Base-by-base conservation (phyloP, 305 asterid species). In the Fraxinus nigra region DNA sequence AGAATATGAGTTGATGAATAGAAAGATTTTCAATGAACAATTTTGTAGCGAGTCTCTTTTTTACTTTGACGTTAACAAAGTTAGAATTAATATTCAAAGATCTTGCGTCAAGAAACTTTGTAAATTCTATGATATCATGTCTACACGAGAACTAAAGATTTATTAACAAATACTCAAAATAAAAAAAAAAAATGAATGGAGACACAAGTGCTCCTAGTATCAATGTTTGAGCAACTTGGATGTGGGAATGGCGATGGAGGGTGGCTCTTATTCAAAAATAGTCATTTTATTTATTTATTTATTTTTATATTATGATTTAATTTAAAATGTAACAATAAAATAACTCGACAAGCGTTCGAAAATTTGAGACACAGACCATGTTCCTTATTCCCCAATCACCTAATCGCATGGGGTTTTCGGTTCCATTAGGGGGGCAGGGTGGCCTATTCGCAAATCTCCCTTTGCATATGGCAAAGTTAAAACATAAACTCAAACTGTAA, bases 11-110 rank as follows among this genome's bases (percentile, higher is more conserved):
- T 51, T 51, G 61, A 16, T 16, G 61, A 51, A 51, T 13, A 46
- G n/a, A 51, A 51, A 51, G 8, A 0, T 4, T 16, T 51, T 51
- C n/a, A 51, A 51, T 7, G 22, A 51, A 1, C 20, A 16, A n/a
- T 51, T 16, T 5, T 51, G 8, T 51, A 4, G 61, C 6, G 22
- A 16, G 7, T 48, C 7, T 51, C 0, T 16, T 16, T 51, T 51
- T 51, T 51, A 16, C 7, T n/a, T 38, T 38, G 48, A 38, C 48
- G 1, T 10, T 9, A 38, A 38, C 48, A 38, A 37, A 1, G 43
- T 56, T 77, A 38, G 77, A 84, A 81, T 51, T 72, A 81, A 81
- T 26, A 14, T 2, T 46, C 51, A 59, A 67, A 81, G 77, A 81
- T 77, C 56, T 38, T 65, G 79, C 84, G 46, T 32, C 34, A 35